Evolutionary conservation across 2,329 filamentous ascomycete genomes (phyloP).

Genomic region (Stromatinia cepivora): DNA sequence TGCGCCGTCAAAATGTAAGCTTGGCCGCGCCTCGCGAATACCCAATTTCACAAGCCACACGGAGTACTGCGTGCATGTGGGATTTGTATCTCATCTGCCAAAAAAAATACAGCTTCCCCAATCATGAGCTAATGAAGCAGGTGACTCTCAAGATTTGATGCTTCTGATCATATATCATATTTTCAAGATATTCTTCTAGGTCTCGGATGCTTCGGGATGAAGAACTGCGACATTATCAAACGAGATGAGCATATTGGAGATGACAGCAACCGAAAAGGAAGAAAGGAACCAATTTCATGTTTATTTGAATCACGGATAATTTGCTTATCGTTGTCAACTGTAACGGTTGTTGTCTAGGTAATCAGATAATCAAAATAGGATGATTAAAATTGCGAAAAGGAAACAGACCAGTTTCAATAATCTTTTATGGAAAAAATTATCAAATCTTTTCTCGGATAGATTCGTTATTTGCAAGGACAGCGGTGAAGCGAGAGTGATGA

Average conservation of each 20-base stretch:
- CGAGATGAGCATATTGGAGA: constrained; percentile 10
- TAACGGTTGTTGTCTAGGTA: constrained; percentile 1
- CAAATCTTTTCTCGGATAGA: background rate
- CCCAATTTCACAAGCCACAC: constrained; percentile 8
- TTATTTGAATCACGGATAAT: background rate
- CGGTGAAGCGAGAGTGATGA: constrained; percentile 11
- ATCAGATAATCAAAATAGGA: background rate
- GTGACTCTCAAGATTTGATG: constrained; percentile 11
- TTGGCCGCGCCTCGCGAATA: constrained; percentile 20
- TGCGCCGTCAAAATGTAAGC: constrained; percentile 12
- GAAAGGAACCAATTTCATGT: background rate
- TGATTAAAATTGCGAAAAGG: constrained; percentile 9
- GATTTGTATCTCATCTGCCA: constrained; percentile 16
- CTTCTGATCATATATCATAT: constrained; percentile 21
- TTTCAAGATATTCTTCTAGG: constrained; percentile 3
- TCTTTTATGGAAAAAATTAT: background rate
- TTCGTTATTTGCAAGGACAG: background rate
- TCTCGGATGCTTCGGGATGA: constrained; percentile 8
- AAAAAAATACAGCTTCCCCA: background rate
- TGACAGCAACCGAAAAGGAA: background rate
- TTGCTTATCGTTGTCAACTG: constrained; percentile 1
- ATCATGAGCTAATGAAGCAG: constrained; percentile 5
- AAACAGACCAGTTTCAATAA: background rate
- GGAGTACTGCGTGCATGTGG: constrained; percentile 12
- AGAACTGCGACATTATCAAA: constrained; percentile 1